These are phyloP conservation scores for Saccharum spontaneum DNA, from an alignment of 176 grass and related monocot species.

Conservation along the genomic window DNA sequence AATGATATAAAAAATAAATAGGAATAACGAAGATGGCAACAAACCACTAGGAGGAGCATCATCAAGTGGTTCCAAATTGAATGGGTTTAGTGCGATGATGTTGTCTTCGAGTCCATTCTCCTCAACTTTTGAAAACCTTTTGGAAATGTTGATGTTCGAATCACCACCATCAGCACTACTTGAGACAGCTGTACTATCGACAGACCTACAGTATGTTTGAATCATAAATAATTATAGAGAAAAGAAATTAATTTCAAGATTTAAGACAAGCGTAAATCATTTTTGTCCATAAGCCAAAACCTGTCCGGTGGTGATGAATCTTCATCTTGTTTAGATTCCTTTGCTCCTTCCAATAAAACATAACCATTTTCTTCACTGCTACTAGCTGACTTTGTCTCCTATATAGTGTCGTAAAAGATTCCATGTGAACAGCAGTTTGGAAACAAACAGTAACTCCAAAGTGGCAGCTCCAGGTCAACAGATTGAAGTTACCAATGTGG, in stretches of 20 bases:
- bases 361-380: slow-evolving; percentile 59
- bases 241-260: slow-evolving; percentile 26
- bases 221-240: slow-evolving; percentile 45
- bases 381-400: slow-evolving; percentile 72
- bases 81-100: slow-evolving; percentile 35
- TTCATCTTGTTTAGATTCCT: slow-evolving; percentile 64
- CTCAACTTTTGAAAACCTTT: slow-evolving; percentile 44
- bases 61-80: slow-evolving; percentile 57
- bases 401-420: slow-evolving; percentile 32
- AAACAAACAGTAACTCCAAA: slow-evolving; percentile 14
- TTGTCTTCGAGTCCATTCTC: slow-evolving; percentile 57
- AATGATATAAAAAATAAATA: slow-evolving; percentile 6
- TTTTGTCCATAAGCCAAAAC: slow-evolving; percentile 44
- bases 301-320: slow-evolving; percentile 53
- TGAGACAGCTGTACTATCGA: slow-evolving; percentile 38
- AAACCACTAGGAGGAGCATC: slow-evolving; percentile 76
- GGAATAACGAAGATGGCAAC: slow-evolving; percentile 22
- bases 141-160: slow-evolving; percentile 45
- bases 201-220: slow-evolving; percentile 44
- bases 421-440: slow-evolving; percentile 9
- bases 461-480: neutral
- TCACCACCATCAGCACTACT: slow-evolving; percentile 43
- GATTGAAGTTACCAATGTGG: slow-evolving; percentile 6
- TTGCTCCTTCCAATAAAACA: slow-evolving; percentile 55
- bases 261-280: slow-evolving; percentile 6